Conservation (phyloP, 176 grass and related monocot genomes). For the Elymus sibiricus region DNA sequence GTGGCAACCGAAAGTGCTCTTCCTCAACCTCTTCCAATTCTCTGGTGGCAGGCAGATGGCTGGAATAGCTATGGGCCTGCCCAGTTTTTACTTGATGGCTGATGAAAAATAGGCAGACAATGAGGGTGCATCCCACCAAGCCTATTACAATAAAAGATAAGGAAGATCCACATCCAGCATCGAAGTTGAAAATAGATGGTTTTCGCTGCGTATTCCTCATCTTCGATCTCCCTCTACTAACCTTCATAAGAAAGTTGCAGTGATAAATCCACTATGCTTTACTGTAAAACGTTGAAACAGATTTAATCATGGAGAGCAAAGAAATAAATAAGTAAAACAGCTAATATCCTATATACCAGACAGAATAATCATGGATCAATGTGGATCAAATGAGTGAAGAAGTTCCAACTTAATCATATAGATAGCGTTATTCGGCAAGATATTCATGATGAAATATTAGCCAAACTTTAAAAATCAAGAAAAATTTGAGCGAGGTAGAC, state of each 20-base stretch:
- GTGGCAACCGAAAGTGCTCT: slow-evolving; percentile 53
- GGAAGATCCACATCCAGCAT: slow-evolving; percentile 61
- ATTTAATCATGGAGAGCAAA: not conserved
- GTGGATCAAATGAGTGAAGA: not conserved
- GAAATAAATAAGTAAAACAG: slow-evolving; percentile 11
- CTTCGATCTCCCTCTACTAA: slow-evolving; percentile 59
- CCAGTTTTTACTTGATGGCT: slow-evolving; percentile 36
- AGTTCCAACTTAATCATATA: not conserved
- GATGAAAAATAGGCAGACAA: slow-evolving; percentile 41
- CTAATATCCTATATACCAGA: not conserved
- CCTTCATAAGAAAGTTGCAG: slow-evolving; percentile 60
- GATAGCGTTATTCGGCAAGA: not conserved
- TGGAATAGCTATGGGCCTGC: slow-evolving; percentile 25
- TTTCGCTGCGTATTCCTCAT: slow-evolving; percentile 74
- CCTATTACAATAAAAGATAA: slow-evolving; percentile 42
- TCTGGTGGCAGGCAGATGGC: slow-evolving; percentile 20
- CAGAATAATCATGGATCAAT: not conserved
- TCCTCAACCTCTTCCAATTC: slow-evolving; percentile 77
- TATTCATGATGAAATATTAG: not conserved
- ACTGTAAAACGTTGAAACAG: not conserved
- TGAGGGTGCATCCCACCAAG: slow-evolving; percentile 52
- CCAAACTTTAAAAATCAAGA: not conserved
- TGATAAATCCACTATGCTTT: slow-evolving; percentile 24
- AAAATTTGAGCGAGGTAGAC: not conserved
- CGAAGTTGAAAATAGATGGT: slow-evolving; percentile 65